Percentiles rank a stretch among this genome's conserved stretches.
Conservation (phyloP, 768 basidiomycete genomes). For the Tylopilus sp. region DNA sequence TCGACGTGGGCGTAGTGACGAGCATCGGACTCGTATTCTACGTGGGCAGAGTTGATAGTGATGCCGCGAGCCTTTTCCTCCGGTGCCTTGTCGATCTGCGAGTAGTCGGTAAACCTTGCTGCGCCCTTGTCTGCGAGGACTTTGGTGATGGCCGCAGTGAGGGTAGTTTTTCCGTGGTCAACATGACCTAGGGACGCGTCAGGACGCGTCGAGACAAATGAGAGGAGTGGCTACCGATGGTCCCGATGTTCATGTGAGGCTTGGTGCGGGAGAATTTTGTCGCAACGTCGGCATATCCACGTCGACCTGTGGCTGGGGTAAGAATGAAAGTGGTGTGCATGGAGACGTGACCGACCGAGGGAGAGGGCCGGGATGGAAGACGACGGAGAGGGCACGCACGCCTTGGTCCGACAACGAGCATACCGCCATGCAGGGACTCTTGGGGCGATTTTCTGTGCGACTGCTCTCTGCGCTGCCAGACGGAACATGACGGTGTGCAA, state of each 20-base stretch:
- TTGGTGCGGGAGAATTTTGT: slow-evolving; percentile 67
- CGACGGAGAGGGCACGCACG: slow-evolving; percentile 10
- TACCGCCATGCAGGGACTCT: neutral
- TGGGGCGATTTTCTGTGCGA: neutral
- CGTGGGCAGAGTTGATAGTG: slow-evolving; percentile 98
- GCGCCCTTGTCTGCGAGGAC: slow-evolving; percentile 76
- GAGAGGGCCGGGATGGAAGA: neutral
- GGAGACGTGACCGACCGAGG: slow-evolving; percentile 6
- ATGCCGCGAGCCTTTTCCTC: slow-evolving; percentile 99
- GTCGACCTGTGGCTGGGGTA: slow-evolving; percentile 18
- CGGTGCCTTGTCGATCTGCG: slow-evolving; percentile 97
- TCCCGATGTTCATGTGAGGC: slow-evolving; percentile 95
- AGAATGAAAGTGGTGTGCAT: neutral
- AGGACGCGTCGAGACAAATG: slow-evolving; percentile 13
- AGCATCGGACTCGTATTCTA: slow-evolving; percentile 90
- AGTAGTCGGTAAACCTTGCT: slow-evolving; percentile 90
- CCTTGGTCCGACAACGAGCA: slow-evolving; percentile 15
- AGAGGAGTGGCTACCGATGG: slow-evolving; percentile 56
- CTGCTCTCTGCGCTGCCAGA: slow-evolving; percentile 23
- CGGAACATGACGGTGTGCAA: slow-evolving; percentile 27
- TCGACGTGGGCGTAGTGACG: slow-evolving; percentile 98
- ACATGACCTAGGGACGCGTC: slow-evolving; percentile 63
- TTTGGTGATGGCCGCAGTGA: slow-evolving; percentile 95
- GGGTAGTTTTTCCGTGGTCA: slow-evolving; percentile 97
- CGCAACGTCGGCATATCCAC: slow-evolving; percentile 71